These are phyloP conservation scores for Pseudofabraea citricarpa DNA, from an alignment of 2,329 filamentous ascomycete genomes.

Conservation along the genomic window DNA sequence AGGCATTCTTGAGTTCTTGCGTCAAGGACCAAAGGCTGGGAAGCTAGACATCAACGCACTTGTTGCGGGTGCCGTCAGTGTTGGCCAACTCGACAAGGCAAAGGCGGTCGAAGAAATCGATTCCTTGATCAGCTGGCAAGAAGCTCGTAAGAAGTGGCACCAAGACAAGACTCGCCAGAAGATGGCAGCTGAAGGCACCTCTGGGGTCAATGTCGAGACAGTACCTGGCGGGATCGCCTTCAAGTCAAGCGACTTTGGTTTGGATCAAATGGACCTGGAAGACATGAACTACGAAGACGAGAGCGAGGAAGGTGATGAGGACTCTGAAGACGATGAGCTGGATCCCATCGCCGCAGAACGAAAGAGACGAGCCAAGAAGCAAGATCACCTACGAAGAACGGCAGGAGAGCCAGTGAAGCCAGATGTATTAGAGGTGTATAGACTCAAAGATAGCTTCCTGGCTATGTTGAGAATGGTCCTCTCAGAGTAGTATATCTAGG, in stretches of 20 bases:
- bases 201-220: slow-evolving; percentile 39
- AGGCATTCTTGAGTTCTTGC: slow-evolving; percentile 87
- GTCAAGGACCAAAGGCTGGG: slow-evolving; percentile 78
- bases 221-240: slow-evolving; percentile 56
- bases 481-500: slow-evolving; percentile 52
- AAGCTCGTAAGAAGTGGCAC: slow-evolving; percentile 95
- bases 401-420: slow-evolving; percentile 86
- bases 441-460: slow-evolving; percentile 75
- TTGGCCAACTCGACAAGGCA: slow-evolving; percentile 62
- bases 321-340: slow-evolving; percentile 71
- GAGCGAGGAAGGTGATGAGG: slow-evolving; percentile 55
- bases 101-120: slow-evolving; percentile 78
- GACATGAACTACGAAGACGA: slow-evolving; percentile 79
- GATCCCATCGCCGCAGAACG: slow-evolving; percentile 88
- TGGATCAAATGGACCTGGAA: slow-evolving; percentile 80
- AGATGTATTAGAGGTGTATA: slow-evolving; percentile 70
- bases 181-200: slow-evolving; percentile 81
- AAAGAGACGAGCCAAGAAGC: slow-evolving; percentile 67
- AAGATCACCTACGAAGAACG: slow-evolving; percentile 73
- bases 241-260: slow-evolving; percentile 79
- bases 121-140: slow-evolving; percentile 85
- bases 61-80: slow-evolving; percentile 73
- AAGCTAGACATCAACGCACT: slow-evolving; percentile 92
- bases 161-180: slow-evolving; percentile 97
- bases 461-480: slow-evolving; percentile 77